Conservation (phyloP, 2,329 filamentous ascomycete genomes). For the Fusarium tupiense region DNA sequence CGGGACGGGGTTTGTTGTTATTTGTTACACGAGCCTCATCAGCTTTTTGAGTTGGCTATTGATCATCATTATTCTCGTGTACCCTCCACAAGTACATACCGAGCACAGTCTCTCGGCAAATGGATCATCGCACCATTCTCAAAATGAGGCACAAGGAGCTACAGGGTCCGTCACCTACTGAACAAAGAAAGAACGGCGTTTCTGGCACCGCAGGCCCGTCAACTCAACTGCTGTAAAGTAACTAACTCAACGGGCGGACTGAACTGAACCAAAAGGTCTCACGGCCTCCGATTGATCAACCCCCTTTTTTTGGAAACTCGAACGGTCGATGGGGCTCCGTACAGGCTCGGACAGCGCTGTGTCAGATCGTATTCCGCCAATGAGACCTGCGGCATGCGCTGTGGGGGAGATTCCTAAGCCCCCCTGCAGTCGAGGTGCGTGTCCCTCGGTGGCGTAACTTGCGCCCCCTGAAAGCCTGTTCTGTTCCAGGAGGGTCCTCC, state of each 20-base stretch:
- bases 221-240: not conserved
- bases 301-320: slow-evolving; percentile 40
- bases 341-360: slow-evolving; percentile 6
- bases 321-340: slow-evolving; percentile 22
- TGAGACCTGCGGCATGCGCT: not conserved
- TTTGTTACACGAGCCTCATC: slow-evolving; percentile 2
- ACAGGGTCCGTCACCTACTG: slow-evolving; percentile 20
- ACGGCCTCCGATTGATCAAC: slow-evolving; percentile 31
- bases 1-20: not conserved
- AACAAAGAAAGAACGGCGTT: slow-evolving; percentile 15
- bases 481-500: slow-evolving; percentile 17
- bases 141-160: slow-evolving; percentile 31
- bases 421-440: slow-evolving; percentile 34
- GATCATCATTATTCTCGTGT: not conserved
- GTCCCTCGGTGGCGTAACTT: slow-evolving; percentile 22
- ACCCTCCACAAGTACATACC: not conserved
- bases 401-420: slow-evolving; percentile 18
- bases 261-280: not conserved
- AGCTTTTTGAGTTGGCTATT: not conserved
- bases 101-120: not conserved
- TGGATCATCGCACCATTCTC: slow-evolving; percentile 13
- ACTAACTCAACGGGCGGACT: slow-evolving; percentile 1
- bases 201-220: slow-evolving; percentile 3
- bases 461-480: slow-evolving; percentile 34
- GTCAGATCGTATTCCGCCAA: slow-evolving; percentile 29